Conservation (phyloP, 108 stramenopile species). For the Nitzschia sp. region DNA sequence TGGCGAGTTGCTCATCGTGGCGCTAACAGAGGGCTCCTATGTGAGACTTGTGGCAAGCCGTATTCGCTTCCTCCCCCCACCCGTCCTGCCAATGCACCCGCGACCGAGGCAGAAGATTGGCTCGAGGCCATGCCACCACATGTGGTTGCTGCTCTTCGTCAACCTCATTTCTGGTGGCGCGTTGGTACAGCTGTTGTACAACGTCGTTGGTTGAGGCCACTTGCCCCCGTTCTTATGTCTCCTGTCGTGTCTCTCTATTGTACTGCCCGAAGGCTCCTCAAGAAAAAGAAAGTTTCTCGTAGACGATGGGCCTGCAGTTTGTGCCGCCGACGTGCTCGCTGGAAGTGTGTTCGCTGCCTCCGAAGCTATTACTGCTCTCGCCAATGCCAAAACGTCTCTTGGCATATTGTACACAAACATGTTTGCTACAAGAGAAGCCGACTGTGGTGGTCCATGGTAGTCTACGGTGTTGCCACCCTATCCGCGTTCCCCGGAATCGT, state of each 20-base stretch:
- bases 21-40: constrained; percentile 72
- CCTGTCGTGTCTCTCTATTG: constrained; percentile 85
- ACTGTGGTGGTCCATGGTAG: constrained; percentile 71
- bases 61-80: constrained; percentile 87
- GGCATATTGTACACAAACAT: constrained; percentile 93
- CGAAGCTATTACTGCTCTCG: constrained; percentile 87
- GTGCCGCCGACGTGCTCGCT: constrained; percentile 80
- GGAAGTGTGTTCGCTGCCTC: constrained; percentile 90
- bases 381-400: constrained; percentile 90
- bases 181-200: constrained; percentile 73
- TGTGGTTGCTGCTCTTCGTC: constrained; percentile 77
- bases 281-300: constrained; percentile 82
- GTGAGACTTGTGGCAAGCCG: constrained; percentile 77
- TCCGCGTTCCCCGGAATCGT: constrained; percentile 68
- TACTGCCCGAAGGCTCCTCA: constrained; percentile 72
- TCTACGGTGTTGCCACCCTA: constrained; percentile 53
- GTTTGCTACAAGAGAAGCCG: constrained; percentile 88
- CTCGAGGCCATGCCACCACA: constrained; percentile 90
- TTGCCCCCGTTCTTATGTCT: constrained; percentile 77
- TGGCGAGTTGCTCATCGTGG: constrained; percentile 84
- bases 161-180: constrained; percentile 85
- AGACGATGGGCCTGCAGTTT: constrained; percentile 90
- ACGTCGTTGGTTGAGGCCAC: constrained; percentile 67
- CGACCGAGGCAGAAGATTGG: constrained; percentile 72
- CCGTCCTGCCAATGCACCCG: constrained; percentile 47